Evolutionary conservation across 2,329 filamentous ascomycete species (phyloP).

Genomic region (Cordyceps farinosa): DNA sequence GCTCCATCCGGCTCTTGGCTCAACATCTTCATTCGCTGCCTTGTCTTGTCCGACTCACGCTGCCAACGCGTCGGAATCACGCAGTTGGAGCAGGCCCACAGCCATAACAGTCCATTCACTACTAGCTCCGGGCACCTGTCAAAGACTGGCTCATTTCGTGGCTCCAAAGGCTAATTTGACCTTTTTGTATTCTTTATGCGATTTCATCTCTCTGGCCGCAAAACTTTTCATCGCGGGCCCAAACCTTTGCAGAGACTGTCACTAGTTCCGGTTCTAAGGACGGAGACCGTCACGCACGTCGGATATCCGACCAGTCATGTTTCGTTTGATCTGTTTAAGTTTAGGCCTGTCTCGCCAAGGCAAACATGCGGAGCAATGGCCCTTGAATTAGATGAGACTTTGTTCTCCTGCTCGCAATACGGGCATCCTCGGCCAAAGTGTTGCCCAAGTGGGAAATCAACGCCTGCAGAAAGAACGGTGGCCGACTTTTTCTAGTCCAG

Average conservation of each 20-base stretch:
- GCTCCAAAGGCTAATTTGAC: not conserved
- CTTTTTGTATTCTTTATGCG: not conserved
- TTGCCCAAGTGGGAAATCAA: not conserved
- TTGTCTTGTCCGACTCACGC: not conserved
- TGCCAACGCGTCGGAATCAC: not conserved
- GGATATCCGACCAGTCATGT: constrained; percentile 3
- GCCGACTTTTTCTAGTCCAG: not conserved
- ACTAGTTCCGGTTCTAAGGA: not conserved
- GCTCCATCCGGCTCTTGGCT: not conserved
- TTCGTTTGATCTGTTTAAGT: not conserved
- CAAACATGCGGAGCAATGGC: not conserved
- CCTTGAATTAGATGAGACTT: not conserved
- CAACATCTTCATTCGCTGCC: not conserved
- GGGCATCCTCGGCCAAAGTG: not conserved
- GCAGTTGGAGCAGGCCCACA: not conserved
- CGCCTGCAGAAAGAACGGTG: not conserved
- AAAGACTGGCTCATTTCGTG: not conserved
- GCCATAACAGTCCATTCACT: not conserved
- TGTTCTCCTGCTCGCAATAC: not conserved
- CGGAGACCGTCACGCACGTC: not conserved
- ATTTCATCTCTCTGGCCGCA: not conserved
- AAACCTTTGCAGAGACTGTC: not conserved
- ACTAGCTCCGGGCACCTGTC: not conserved
- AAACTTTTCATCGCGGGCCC: not conserved
- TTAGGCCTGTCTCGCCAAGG: not conserved